A percentile compares a stretch with the other conserved stretches of the same genome.
These are phyloP conservation scores for Lanmaoa rubissima DNA, from an alignment of 768 basidiomycete genomes.

Conservation along the genomic window DNA sequence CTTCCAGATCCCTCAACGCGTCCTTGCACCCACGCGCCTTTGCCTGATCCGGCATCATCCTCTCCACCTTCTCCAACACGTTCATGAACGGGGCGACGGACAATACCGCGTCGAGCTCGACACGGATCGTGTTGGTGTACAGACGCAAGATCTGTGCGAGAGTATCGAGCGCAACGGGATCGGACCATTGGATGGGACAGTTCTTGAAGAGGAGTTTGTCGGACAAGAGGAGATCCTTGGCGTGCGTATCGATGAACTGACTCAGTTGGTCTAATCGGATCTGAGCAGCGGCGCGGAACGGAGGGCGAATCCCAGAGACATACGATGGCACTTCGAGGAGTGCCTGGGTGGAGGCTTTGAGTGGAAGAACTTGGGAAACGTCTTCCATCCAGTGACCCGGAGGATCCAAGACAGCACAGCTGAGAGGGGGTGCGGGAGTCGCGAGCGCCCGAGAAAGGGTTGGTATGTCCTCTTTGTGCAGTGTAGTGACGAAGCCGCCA, in stretches of 20 bases:
- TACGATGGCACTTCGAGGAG: constrained; percentile 51
- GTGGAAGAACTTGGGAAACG: constrained; percentile 39
- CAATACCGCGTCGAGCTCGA: constrained; percentile 23
- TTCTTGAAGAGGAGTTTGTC: constrained; percentile 47
- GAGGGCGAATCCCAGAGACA: constrained; percentile 43
- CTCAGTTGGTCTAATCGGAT: constrained; percentile 31
- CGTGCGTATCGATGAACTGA: constrained; percentile 43
- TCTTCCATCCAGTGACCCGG: constrained; percentile 22
- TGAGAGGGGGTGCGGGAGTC: constrained; percentile 48
- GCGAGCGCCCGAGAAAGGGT: constrained; percentile 52
- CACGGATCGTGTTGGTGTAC: constrained; percentile 36
- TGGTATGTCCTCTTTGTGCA: constrained; percentile 61
- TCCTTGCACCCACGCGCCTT: constrained; percentile 9
- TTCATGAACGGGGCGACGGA: constrained; percentile 22
- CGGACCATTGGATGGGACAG: constrained; percentile 21
- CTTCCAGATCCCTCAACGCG: too few species aligned
- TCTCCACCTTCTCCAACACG: constrained; percentile 22
- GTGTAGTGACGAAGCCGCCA: constrained; percentile 72
- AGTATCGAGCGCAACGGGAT: constrained; percentile 21
- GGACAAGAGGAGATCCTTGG: constrained; percentile 37
- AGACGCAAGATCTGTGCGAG: constrained; percentile 19
- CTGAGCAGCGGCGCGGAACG: constrained; percentile 39
- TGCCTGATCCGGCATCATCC: constrained; percentile 18
- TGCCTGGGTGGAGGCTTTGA: constrained; percentile 36
- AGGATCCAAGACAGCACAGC: constrained; percentile 48